Evolutionary conservation across 345 rosid species (phyloP).

Genomic region (Eucalyptus curtisii): DNA sequence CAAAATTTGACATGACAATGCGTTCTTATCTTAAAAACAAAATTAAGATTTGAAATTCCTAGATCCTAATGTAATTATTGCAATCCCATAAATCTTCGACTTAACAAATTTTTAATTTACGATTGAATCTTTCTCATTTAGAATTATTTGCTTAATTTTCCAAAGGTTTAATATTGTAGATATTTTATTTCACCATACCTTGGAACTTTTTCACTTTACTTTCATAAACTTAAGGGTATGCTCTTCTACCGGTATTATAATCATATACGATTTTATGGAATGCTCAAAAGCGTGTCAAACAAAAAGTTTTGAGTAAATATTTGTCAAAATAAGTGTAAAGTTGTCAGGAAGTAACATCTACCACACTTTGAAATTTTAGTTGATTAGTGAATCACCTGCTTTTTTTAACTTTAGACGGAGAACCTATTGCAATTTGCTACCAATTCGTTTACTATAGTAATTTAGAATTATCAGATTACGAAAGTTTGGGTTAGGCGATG

Average conservation of each 20-base stretch:
- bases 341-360: not conserved
- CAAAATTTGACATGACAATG: too few species aligned
- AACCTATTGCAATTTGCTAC: not conserved
- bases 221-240: too few species aligned
- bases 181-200: not conserved
- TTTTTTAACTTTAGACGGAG: not conserved
- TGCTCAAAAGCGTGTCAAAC: not conserved
- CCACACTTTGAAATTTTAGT: not conserved
- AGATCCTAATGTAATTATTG: too few species aligned
- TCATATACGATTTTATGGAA: not conserved
- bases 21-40: too few species aligned
- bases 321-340: not conserved
- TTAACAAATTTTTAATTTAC: not conserved
- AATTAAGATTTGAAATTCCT: too few species aligned
- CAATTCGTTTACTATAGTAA: not conserved
- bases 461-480: not conserved
- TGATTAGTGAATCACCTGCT: not conserved
- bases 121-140: not conserved
- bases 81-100: not conserved
- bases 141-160: too few species aligned
- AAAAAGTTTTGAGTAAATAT: not conserved
- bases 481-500: too few species aligned
- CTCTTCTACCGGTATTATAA: not conserved
- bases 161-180: not conserved
- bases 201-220: not conserved